Conservation (phyloP, 768 basidiomycete genomes). For the Chiua virens region DNA sequence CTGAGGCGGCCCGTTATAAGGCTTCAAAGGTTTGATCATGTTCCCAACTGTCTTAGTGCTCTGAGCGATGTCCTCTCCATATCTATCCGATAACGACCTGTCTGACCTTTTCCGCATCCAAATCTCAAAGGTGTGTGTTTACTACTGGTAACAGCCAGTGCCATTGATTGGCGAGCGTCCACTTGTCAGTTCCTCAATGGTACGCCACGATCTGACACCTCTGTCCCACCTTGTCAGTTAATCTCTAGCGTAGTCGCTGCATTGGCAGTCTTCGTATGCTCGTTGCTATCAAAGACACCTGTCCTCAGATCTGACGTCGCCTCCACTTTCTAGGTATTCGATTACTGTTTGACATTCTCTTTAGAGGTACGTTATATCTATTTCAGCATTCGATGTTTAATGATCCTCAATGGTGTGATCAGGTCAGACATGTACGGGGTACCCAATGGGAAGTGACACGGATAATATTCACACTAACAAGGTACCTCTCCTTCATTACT, state of each 20-base stretch:
- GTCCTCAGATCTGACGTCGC: not conserved
- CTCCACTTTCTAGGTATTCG: slow-evolving; percentile 8
- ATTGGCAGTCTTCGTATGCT: slow-evolving; percentile 16
- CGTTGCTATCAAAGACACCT: not conserved
- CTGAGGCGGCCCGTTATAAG: slow-evolving; percentile 3
- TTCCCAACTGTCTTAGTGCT: not conserved
- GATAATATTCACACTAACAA: slow-evolving; percentile 25
- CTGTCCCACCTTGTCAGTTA: not conserved
- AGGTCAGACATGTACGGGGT: slow-evolving; percentile 27
- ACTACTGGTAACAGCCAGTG: not conserved
- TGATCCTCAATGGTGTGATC: not conserved
- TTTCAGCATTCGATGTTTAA: not conserved
- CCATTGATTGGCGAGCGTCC: not conserved
- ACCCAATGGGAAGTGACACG: slow-evolving; percentile 24
- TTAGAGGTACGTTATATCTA: slow-evolving; percentile 14
- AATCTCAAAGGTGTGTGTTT: slow-evolving; percentile 17
- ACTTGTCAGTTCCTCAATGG: slow-evolving; percentile 19
- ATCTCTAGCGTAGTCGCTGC: slow-evolving; percentile 15
- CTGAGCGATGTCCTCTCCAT: slow-evolving; percentile 5
- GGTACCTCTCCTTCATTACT: slow-evolving; percentile 27
- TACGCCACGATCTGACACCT: not conserved
- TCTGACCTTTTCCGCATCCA: slow-evolving; percentile 18
- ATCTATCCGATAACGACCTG: not conserved
- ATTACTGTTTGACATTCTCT: slow-evolving; percentile 25
- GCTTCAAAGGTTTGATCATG: not conserved